Evolutionary conservation across 2,329 filamentous ascomycete genomes (phyloP).

Genomic region (Cryphonectria carpinicola): DNA sequence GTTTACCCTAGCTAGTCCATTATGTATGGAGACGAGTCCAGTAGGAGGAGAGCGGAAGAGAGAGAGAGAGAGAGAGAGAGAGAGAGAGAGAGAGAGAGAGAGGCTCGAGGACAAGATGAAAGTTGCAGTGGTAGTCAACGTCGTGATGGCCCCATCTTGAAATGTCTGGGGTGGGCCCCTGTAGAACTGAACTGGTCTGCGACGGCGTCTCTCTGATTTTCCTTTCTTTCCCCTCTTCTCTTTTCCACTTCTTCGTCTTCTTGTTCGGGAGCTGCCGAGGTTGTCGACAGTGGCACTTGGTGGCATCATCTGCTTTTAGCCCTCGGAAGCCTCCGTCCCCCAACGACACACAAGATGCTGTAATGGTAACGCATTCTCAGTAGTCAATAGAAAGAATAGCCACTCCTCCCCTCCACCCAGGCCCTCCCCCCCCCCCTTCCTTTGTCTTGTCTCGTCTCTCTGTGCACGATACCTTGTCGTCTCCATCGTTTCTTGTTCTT

Average conservation of each 20-base stretch:
- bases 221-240: no score
- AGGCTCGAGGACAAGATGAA: neutral
- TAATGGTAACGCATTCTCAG: neutral
- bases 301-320: neutral
- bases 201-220: neutral
- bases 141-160: neutral
- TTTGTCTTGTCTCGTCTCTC: neutral
- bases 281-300: neutral
- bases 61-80: no score
- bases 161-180: neutral
- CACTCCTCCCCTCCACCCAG: no score
- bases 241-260: neutral
- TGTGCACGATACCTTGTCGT: neutral
- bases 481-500: neutral
- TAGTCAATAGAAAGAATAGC: neutral
- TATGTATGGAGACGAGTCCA: no score
- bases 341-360: neutral
- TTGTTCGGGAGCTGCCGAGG: constrained; percentile 10
- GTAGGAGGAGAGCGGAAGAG: no score
- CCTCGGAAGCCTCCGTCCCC: neutral
- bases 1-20: neutral
- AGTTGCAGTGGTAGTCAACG: neutral
- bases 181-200: neutral
- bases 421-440: no score
- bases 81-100: no score